A percentile compares a stretch with the other conserved stretches of the same genome.
Conservation (phyloP, 129 eudicot species). For the Flaveria bidentis region DNA sequence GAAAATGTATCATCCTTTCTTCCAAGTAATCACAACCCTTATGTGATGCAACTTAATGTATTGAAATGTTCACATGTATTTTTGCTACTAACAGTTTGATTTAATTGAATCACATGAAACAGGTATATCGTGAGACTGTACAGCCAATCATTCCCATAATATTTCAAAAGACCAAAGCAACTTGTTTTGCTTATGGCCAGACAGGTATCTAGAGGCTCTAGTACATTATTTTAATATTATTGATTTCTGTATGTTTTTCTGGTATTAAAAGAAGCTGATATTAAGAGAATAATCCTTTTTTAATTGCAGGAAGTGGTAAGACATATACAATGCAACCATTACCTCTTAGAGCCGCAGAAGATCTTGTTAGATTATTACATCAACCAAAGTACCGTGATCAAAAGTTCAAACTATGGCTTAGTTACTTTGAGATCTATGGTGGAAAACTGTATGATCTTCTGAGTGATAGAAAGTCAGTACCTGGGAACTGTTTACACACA, state of each 20-base stretch:
- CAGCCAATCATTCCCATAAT: slow-evolving; percentile 90
- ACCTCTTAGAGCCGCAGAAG: slow-evolving; percentile 94
- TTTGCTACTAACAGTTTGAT: slow-evolving; percentile 15
- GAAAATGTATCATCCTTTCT: slow-evolving; percentile 11
- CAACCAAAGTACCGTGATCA: slow-evolving; percentile 79
- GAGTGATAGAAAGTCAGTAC: slow-evolving; percentile 66
- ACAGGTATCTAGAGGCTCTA: slow-evolving; percentile 54
- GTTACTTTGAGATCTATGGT: slow-evolving; percentile 94
- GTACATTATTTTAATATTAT: neutral
- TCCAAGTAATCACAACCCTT: neutral
- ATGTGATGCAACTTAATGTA: slow-evolving; percentile 20
- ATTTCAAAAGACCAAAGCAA: slow-evolving; percentile 82
- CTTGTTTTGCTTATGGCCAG: slow-evolving; percentile 97
- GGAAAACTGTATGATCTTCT: slow-evolving; percentile 92
- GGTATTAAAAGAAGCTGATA: slow-evolving; percentile 10
- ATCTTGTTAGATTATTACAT: slow-evolving; percentile 77
- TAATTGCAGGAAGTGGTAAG: slow-evolving; percentile 88
- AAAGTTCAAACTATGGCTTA: slow-evolving; percentile 89
- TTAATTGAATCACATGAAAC: slow-evolving; percentile 22
- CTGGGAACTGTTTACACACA: slow-evolving; percentile 8
- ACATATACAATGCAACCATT: slow-evolving; percentile 93
- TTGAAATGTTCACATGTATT: neutral
- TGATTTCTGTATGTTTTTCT: slow-evolving; percentile 13
- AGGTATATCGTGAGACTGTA: slow-evolving; percentile 84
- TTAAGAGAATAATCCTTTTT: neutral